Base-by-base conservation (phyloP, 2,329 filamentous ascomycete species). In the Penicillium sp. region DNA sequence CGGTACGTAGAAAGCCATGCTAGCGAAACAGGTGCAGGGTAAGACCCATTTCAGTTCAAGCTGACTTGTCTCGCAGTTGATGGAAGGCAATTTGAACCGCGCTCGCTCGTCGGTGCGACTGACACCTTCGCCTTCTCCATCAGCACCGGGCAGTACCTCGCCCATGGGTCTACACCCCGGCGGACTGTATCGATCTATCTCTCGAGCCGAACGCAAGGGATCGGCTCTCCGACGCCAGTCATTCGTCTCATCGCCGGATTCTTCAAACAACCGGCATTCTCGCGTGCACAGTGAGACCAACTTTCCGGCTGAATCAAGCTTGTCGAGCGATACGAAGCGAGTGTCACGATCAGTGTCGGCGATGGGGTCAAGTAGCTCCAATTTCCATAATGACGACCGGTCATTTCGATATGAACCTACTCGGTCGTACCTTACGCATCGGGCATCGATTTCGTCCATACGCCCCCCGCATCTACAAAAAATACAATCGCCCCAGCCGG, bases 31-130 rank as follows among this genome's bases (percentile, higher is more conserved):
- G 51, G n/a, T 8, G 8, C 28, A 28, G 46, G 48, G 13, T 46
- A 14, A 14, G 26, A 26, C 7, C 7, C 10, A 35, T n/a, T 1
- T 14, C 45, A 53, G n/a, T 28, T n/a, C 55, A 64, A 61, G 57
- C 69, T 73, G 58, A 72, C 57, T 57, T 43, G 33, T 40, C 57
- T 53, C 19, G 25, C 74, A 96, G 92, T 90, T 91, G 35, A 97
- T 97, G 93, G 94, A 97, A 78, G 92, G 90, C 40, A 97, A 97
- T 69, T 82, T 97, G 22, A 89, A 85, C 59, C 89, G 92, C 62
- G 93, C 92, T 33, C 86, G 92, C 69, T 87, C 85, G 65, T 89
- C 89, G 10, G 81, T 92, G 26, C 82, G 85, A 13, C 71, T 78
- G 6, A 82, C 84, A 26, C 79, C 81, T 53, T 79, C 80, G 56